Base-by-base conservation (phyloP, 2,329 filamentous ascomycete species). In the Aspergillus sclerotialis region DNA sequence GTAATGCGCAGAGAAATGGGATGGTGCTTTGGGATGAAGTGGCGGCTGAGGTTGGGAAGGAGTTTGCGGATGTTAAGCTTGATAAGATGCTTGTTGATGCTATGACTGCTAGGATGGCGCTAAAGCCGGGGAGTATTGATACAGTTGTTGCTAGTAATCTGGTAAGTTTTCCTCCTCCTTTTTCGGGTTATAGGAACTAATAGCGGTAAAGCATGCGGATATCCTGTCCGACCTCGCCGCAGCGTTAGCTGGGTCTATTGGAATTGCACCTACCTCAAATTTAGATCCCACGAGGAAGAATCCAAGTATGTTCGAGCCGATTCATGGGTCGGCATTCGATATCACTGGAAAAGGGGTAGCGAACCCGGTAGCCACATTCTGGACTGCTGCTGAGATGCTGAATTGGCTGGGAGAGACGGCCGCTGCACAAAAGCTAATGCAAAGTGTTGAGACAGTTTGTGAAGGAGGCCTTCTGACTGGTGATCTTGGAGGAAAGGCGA, bases 141-240 rank as follows among this genome's bases (percentile, higher is more conserved):
- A 80, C 76, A 0, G 76, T 81, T 40, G 77, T 81, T 14, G 77
- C 75, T 1, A 78, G 73, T 3, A 81, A 81, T 43, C 49, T 80
- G 44, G 58, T 61, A 38, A 34, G 48, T 52, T 10, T 1, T 24
- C 11, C 3, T 21, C 25, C 21, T 27, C 2, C 10, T 2, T 9
- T 25, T 21, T 4, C 10, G 4, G 13, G 7, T 17, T 14, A 8
- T 11, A 27, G 2, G 9, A n/a, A 28, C 6, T 15, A 10, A 26
- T 18, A 30, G 42, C 45, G 7, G 43, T 62, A 48, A 54, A 62
- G 51, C 53, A 72, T 57, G 78, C 77, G 5, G 80, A 84, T 42
- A 82, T 84, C 32, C 69, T 85, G 4, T 82, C 79, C 1, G 81
- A 85, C 48, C 65, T 85, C 13, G 82, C 80, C 5, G 80, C 82